These are phyloP conservation scores for Nakazawaea ambrosiae DNA, from an alignment of 805 yeast species.

Conservation along the genomic window DNA sequence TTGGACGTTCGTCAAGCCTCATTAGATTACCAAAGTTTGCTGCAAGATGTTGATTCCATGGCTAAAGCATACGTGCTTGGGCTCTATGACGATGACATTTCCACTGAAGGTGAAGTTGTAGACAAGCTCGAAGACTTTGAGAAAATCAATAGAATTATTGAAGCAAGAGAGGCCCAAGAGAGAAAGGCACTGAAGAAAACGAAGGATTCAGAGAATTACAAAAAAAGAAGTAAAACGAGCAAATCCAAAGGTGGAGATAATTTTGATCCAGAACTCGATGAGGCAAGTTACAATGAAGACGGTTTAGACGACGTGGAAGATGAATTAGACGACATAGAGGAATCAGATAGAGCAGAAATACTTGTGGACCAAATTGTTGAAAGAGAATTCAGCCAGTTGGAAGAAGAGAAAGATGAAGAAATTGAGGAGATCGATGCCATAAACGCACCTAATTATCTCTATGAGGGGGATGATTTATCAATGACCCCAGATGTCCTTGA, in stretches of 20 bases:
- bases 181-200: constrained; percentile 13
- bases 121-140: constrained; percentile 49
- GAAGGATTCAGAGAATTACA: constrained; percentile 12
- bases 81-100: constrained; percentile 52
- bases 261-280: constrained; percentile 19
- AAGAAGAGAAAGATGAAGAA: constrained; percentile 24
- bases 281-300: constrained; percentile 22
- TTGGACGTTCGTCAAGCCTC: constrained; percentile 19
- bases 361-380: constrained; percentile 38
- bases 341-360: constrained; percentile 29
- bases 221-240: constrained; percentile 12
- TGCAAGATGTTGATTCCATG: constrained; percentile 47
- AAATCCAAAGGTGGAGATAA: constrained; percentile 3
- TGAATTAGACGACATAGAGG: constrained; percentile 28
- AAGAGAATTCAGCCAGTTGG: constrained; percentile 16
- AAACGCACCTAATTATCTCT: constrained; percentile 10
- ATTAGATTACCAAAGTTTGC: constrained; percentile 34
- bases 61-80: constrained; percentile 56
- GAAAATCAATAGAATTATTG: constrained; percentile 39
- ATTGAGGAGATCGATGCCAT: constrained; percentile 20
- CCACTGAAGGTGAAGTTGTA: constrained; percentile 49
- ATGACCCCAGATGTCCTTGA: constrained; percentile 28
- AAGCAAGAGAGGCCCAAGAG: constrained; percentile 21
- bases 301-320: constrained; percentile 30
- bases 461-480: constrained; percentile 17